A percentile compares a stretch with the other conserved stretches of the same genome.
These are phyloP conservation scores for Debaryomyces maramus DNA, from an alignment of 805 yeast species.

Conservation along the genomic window DNA sequence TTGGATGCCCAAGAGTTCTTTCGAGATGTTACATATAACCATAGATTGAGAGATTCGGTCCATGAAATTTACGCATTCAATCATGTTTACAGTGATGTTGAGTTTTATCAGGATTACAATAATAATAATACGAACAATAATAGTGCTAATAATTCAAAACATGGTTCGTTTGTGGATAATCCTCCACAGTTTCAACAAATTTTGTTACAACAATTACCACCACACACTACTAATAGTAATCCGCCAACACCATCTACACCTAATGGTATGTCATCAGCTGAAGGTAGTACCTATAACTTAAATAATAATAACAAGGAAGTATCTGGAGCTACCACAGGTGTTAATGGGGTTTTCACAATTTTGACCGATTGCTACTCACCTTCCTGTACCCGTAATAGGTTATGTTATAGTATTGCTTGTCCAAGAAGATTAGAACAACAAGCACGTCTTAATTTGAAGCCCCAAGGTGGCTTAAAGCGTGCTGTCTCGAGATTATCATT, in stretches of 20 bases:
- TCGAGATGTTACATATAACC: conserved; percentile 95
- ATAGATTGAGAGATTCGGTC: conserved; percentile 82
- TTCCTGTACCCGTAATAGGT: conserved; percentile 82
- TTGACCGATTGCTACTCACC: conserved; percentile 96
- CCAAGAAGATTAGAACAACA: conserved; percentile 96
- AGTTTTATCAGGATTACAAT: conserved; percentile 38
- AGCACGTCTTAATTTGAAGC: conserved; percentile 84
- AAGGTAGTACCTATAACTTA: conserved; percentile 4
- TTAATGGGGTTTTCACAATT: conserved; percentile 90
- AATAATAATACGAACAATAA: conserved; percentile 17
- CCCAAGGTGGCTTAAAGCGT: conserved; percentile 78
- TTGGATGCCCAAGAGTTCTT: conserved; percentile 92
- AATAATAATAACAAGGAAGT: not conserved
- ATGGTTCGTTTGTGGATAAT: conserved; percentile 27
- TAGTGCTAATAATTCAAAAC: conserved; percentile 24
- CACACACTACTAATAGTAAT: conserved; percentile 16
- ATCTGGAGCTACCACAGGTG: conserved; percentile 36
- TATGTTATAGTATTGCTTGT: conserved; percentile 95
- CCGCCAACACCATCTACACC: conserved; percentile 18
- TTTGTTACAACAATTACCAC: conserved; percentile 19
- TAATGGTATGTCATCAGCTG: conserved; percentile 11
- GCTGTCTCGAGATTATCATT: conserved; percentile 69
- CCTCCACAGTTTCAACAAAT: conserved; percentile 12
- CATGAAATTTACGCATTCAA: conserved; percentile 86
- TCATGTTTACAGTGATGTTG: conserved; percentile 50